These are phyloP conservation scores for Athelia sp. DNA, from an alignment of 1,284 basidiomycete genomes.

Conservation along the genomic window DNA sequence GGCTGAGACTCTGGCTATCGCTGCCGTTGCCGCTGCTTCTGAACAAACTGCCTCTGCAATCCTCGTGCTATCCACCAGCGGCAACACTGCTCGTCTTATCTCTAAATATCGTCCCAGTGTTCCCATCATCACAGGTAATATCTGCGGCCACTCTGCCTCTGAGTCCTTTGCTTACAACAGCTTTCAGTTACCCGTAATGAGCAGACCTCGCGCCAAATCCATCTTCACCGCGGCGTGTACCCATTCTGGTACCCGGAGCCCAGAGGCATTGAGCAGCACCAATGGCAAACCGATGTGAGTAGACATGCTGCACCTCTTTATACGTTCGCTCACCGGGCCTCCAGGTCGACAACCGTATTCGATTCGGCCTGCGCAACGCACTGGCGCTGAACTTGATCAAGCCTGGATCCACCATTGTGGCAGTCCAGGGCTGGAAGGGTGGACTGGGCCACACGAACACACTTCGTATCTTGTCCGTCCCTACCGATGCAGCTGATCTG, in stretches of 20 bases:
- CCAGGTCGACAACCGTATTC: slow-evolving; percentile 86
- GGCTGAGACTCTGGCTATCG: slow-evolving; percentile 89
- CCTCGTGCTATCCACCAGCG: slow-evolving; percentile 94
- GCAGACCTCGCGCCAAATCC: slow-evolving; percentile 94
- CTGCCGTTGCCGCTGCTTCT: slow-evolving; percentile 89
- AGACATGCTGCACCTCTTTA: no score
- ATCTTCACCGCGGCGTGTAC: slow-evolving; percentile 96
- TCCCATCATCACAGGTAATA: slow-evolving; percentile 88
- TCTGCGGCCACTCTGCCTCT: slow-evolving; percentile 6
- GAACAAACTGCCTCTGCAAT: slow-evolving; percentile 95
- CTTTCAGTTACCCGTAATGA: slow-evolving; percentile 86
- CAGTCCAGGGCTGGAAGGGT: slow-evolving; percentile 98
- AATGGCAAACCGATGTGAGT: slow-evolving; percentile 97
- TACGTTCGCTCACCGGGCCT: no score
- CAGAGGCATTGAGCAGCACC: slow-evolving; percentile 78
- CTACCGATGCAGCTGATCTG: slow-evolving; percentile 82
- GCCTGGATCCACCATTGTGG: slow-evolving; percentile 88
- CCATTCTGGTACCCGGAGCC: slow-evolving; percentile 96
- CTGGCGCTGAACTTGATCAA: slow-evolving; percentile 85
- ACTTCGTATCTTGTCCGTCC: slow-evolving; percentile 74
- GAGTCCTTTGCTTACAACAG: no score
- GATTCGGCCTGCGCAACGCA: slow-evolving; percentile 89
- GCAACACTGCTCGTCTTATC: slow-evolving; percentile 93
- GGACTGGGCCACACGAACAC: slow-evolving; percentile 93
- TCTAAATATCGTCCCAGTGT: slow-evolving; percentile 95